A percentile compares a stretch with the other conserved stretches of the same genome.
Conservation (phyloP, 495 filamentous ascomycete species). For the Penicillium simplicissimum region DNA sequence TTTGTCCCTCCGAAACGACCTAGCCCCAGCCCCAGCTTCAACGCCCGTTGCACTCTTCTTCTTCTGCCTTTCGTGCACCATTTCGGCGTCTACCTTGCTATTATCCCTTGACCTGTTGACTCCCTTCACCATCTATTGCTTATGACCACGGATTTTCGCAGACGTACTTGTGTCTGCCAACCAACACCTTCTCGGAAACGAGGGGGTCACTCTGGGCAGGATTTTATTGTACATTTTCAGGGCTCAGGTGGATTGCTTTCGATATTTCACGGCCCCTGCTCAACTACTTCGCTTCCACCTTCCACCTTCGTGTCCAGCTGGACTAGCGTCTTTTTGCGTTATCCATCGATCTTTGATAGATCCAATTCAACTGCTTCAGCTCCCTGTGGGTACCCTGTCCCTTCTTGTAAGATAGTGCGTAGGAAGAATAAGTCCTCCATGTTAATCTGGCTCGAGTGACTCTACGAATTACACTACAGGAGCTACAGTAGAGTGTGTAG, state of each 20-base stretch:
- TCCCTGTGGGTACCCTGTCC: not conserved
- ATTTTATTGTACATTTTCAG: constrained; percentile 10
- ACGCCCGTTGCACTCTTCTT: not conserved
- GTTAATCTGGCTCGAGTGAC: not conserved
- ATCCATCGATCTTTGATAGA: constrained; percentile 23
- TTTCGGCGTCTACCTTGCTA: not conserved
- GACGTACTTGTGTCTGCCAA: not conserved
- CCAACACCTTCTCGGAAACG: not conserved
- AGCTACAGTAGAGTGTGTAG: not conserved
- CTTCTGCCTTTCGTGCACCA: not conserved
- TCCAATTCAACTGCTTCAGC: constrained; percentile 14
- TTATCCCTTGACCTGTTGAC: not conserved
- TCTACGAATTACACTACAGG: not conserved
- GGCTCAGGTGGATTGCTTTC: not conserved
- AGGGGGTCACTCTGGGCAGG: not conserved
- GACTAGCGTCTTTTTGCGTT: constrained; percentile 3
- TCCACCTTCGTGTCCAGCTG: not conserved
- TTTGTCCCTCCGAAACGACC: too few species aligned
- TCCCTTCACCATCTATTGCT: not conserved
- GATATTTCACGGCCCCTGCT: constrained; percentile 9
- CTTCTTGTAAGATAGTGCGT: not conserved
- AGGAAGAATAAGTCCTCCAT: not conserved
- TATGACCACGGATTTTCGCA: not conserved
- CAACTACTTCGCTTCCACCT: not conserved
- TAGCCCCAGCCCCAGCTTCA: not conserved